Evolutionary conservation across 2,329 filamentous ascomycete species (phyloP).

Genomic region (Fusarium fujikuroi): DNA sequence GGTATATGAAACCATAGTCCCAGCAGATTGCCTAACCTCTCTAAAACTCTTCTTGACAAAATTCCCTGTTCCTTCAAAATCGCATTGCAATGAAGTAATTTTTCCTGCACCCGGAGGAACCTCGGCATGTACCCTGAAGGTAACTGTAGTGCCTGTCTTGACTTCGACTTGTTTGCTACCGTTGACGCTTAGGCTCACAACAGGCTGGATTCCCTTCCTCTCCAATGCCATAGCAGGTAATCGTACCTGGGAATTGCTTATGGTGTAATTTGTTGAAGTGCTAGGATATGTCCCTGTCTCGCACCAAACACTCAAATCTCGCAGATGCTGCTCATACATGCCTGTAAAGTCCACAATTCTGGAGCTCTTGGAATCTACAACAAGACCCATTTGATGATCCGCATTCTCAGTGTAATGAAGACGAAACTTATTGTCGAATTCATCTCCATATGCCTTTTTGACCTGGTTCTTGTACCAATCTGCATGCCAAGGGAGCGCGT

Average conservation of each 20-base stretch:
- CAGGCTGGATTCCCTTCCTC: accelerated
- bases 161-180: too few relatives aligned
- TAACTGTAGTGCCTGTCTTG: too few relatives aligned
- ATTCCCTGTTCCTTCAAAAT: too few relatives aligned
- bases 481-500: neutral
- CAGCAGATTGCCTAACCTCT: too few relatives aligned
- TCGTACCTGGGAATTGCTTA: too few relatives aligned
- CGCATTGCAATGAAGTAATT: too few relatives aligned
- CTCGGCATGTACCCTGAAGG: too few relatives aligned
- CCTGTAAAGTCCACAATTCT: accelerated
- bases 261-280: accelerated
- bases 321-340: neutral
- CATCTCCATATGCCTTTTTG: accelerated
- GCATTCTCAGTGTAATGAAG: neutral
- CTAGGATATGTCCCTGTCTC: accelerated
- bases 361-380: accelerated
- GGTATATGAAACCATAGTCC: too few relatives aligned
- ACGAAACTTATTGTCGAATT: accelerated
- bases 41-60: too few relatives aligned
- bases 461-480: neutral
- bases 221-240: accelerated
- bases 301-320: neutral
- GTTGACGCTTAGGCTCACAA: too few relatives aligned
- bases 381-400: neutral
- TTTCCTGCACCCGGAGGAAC: too few relatives aligned